A percentile compares a stretch with the other conserved stretches of the same genome.
phyloP scores from a whole-genome alignment of 2,329 filamentous ascomycete species.

The Cercospora sp. region DNA sequence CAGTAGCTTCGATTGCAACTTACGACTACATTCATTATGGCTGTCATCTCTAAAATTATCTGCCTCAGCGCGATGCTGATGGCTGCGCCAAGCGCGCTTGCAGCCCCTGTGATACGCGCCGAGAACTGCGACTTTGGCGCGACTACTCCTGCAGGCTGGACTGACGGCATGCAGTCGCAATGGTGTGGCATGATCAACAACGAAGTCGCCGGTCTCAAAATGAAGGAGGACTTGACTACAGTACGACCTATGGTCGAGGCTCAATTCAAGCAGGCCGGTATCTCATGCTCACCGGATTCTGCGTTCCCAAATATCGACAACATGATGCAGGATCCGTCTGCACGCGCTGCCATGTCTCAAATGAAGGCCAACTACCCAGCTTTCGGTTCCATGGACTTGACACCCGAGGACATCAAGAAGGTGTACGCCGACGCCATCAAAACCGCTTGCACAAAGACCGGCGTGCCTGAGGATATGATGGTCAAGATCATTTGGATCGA shows the following conservation, averaged over 20 bases:
- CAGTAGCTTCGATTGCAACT: background rate
- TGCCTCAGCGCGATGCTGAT: conserved; percentile 1
- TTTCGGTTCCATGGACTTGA: conserved; percentile 25
- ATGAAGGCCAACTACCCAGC: conserved; percentile 20
- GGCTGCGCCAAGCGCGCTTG: conserved; percentile 6
- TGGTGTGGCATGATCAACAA: conserved; percentile 22
- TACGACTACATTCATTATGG: conserved; percentile 5
- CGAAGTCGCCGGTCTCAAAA: conserved; percentile 15
- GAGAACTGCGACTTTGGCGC: conserved; percentile 11
- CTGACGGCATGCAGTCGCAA: conserved; percentile 11
- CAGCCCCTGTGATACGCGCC: conserved; percentile 12
- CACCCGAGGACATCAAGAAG: conserved; percentile 16
- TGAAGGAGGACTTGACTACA: conserved; percentile 1
- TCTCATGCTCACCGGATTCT: conserved; percentile 8
- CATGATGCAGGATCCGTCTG: conserved; percentile 18
- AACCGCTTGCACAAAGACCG: conserved; percentile 14
- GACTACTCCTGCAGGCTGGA: conserved; percentile 12
- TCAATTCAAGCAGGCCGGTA: conserved; percentile 17
- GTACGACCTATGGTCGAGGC: conserved; percentile 8
- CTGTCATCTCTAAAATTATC: conserved; percentile 9
- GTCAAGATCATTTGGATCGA: conserved; percentile 24
- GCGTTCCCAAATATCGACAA: conserved; percentile 17
- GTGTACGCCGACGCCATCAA: conserved; percentile 21
- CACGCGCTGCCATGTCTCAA: conserved; percentile 17
- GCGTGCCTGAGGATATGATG: conserved; percentile 19